Percentiles rank a stretch among this genome's conserved stretches.
Evolutionary conservation across 139 green algal genomes (phyloP).

Genomic region (Tetradesmus lagerheimii): DNA sequence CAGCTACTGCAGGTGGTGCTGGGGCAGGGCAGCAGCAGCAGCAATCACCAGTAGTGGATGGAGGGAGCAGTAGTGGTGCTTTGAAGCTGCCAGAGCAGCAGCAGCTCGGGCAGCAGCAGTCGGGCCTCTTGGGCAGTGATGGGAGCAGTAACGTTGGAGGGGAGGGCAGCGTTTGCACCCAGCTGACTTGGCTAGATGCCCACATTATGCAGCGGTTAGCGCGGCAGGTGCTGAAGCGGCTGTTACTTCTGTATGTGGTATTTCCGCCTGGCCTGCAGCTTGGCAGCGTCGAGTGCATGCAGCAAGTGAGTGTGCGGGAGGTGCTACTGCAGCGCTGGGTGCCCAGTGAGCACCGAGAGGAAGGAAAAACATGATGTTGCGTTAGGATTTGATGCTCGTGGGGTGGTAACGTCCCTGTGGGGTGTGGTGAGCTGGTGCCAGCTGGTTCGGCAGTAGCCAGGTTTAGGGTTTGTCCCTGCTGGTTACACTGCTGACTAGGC

Average conservation of each 20-base stretch:
- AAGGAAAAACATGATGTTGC: not conserved
- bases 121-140: not conserved
- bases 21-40: not conserved
- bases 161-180: not conserved
- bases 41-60: not conserved
- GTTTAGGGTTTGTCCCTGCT: not conserved
- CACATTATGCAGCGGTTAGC: constrained; percentile 41
- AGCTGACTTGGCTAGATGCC: constrained; percentile 42
- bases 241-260: constrained; percentile 51
- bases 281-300: not conserved
- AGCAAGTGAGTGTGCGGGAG: constrained; percentile 26
- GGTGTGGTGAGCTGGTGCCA: not conserved
- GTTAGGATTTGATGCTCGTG: not conserved
- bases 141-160: not conserved
- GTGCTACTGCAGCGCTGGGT: constrained; percentile 42
- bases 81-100: not conserved
- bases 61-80: not conserved
- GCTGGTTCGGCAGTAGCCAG: not conserved
- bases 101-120: not conserved
- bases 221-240: constrained; percentile 45
- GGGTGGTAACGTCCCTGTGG: not conserved
- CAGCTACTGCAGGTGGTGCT: not conserved
- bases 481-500: not conserved
- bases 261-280: constrained; percentile 1
- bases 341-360: constrained; percentile 25